Conservation (phyloP, 2,329 filamentous ascomycete genomes). For the Colletotrichum nymphaeae region DNA sequence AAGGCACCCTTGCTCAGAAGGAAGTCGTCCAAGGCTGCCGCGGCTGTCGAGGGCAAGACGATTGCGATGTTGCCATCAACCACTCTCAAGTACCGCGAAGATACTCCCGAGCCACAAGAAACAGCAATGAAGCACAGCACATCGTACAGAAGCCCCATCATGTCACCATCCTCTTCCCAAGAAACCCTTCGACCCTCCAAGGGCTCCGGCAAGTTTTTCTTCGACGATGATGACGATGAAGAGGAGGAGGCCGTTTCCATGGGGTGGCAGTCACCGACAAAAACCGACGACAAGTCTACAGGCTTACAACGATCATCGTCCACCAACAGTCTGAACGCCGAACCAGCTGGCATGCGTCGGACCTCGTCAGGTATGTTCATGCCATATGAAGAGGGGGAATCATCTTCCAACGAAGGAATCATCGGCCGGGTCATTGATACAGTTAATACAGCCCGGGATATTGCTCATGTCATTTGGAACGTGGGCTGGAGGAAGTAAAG, state of each 20-base stretch:
- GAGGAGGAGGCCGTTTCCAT: conserved; percentile 60
- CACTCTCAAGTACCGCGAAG: conserved; percentile 84
- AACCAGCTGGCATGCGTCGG: conserved; percentile 75
- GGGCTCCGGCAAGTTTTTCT: conserved; percentile 72
- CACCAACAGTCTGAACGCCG: conserved; percentile 59
- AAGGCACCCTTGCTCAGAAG: conserved; percentile 64
- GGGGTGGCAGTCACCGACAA: conserved; percentile 37
- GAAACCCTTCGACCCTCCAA: conserved; percentile 82
- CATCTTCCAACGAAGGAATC: conserved; percentile 69
- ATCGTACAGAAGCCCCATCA: conserved; percentile 58
- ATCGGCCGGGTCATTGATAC: conserved; percentile 86
- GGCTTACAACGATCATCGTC: conserved; percentile 62
- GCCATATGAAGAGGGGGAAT: conserved; percentile 83
- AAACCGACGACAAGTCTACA: conserved; percentile 36
- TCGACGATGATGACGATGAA: conserved; percentile 70
- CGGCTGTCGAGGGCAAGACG: conserved; percentile 78
- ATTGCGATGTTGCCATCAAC: conserved; percentile 91
- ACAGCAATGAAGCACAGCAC: conserved; percentile 72
- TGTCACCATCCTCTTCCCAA: conserved; percentile 83
- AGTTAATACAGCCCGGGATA: conserved; percentile 77
- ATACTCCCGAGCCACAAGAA: conserved; percentile 75
- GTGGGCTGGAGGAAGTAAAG: conserved; percentile 71
- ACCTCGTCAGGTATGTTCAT: conserved; percentile 92
- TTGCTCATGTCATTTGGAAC: conserved; percentile 79
- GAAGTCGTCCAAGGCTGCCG: conserved; percentile 51